Base-by-base conservation (phyloP, 805 yeast genomes). In the Isabelozyma pseudorhagii region DNA sequence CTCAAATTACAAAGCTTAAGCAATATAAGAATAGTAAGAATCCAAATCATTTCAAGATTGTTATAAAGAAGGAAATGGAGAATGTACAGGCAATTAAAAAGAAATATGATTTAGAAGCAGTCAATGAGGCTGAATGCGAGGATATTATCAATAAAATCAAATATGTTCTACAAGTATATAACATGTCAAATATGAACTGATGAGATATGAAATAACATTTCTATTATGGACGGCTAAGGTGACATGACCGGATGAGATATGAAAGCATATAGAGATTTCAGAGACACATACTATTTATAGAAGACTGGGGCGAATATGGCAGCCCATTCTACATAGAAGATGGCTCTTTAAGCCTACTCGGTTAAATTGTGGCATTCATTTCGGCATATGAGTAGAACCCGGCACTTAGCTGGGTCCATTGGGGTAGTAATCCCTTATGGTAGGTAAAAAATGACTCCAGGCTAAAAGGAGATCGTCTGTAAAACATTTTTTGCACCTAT, bases 51-150 rank as follows among this genome's bases (percentile, higher is more conserved):
- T 89, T 93, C 71, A 92, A 92, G 64, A 82, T 93, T 7, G 84
- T 89, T 13, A 84, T 91, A 6, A 55, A 61, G 42, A 72, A 71
- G 48, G 68, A 61, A 11, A 61, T 54, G 7, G 72, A 67, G 41
- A 47, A 50, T 15, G 47, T 50, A 11, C 88, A 87, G 58, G 78
- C 78, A 2, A 86, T 87, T 2, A 80, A 86, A 31, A 91, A 92
- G 64, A 81, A 94, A 58, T 92, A 93, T 64, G 96, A 90, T 58
- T 77, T 93, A 50, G 97, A 92, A 59, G 94, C 97, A 0, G 73
- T 74, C 5, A 79, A 76, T 42, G 71, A 77, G 0, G 63, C 64
- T 2, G 87, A 87, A 50, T 82, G 94, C 43, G 77, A 75, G 38
- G 96, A 88, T 53, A 92, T 93, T 48, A 86, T 93, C 8, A 72